phyloP scores from a whole-genome alignment of 108 stramenopile genomes.

The Fistulifera pelliculosa region DNA sequence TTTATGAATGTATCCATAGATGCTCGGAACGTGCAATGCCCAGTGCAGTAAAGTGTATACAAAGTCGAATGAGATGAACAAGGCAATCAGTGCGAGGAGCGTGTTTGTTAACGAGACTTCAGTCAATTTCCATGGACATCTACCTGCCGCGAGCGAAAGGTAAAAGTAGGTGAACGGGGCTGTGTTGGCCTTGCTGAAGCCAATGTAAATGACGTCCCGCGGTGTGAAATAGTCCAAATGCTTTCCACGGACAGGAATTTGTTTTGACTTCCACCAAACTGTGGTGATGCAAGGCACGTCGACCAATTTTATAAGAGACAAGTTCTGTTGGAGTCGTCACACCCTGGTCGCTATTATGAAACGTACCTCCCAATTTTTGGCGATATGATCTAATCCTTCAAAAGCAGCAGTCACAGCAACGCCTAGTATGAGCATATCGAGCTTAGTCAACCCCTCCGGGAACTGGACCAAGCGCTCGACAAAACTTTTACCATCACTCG shows the following conservation, averaged over 20 bases:
- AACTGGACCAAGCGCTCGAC: too few relatives aligned
- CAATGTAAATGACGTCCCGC: conserved; percentile 56
- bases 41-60: conserved; percentile 92
- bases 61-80: conserved; percentile 91
- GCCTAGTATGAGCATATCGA: background rate
- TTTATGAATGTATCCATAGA: conserved; percentile 91
- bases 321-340: too few relatives aligned
- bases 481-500: too few relatives aligned
- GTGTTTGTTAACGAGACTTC: conserved; percentile 34
- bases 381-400: background rate
- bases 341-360: too few relatives aligned
- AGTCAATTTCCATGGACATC: conserved; percentile 42
- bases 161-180: conserved; percentile 74
- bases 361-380: conserved; percentile 1
- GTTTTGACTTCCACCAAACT: conserved; percentile 25
- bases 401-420: background rate
- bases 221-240: conserved; percentile 65
- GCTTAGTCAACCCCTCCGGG: background rate
- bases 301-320: too few relatives aligned
- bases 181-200: conserved; percentile 62
- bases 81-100: conserved; percentile 8
- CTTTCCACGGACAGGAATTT: conserved; percentile 78
- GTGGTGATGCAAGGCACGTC: too few relatives aligned
- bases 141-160: conserved; percentile 39
- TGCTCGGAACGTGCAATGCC: conserved; percentile 75